A percentile compares a stretch with the other conserved stretches of the same genome.
phyloP scores from a whole-genome alignment of 2,329 filamentous ascomycete species.

The Fusarium sp. region DNA sequence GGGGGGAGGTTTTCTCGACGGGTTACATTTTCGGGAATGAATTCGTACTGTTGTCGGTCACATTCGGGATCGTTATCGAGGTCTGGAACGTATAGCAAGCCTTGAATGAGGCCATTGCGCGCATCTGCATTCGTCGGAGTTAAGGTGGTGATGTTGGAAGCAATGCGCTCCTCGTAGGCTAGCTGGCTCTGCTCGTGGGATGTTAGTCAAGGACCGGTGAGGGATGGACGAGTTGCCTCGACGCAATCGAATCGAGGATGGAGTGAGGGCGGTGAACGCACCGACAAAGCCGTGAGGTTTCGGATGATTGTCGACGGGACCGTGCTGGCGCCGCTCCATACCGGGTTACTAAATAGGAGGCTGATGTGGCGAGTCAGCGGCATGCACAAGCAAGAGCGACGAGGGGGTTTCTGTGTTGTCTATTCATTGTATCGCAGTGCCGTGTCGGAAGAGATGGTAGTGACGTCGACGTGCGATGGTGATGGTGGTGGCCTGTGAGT shows the following conservation, averaged over 20 bases:
- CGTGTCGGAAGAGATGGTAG: neutral
- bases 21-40: conserved; percentile 83
- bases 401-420: conserved; percentile 13
- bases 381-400: conserved; percentile 12
- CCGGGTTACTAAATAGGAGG: conserved; percentile 74
- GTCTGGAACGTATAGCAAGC: conserved; percentile 88
- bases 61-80: conserved; percentile 74
- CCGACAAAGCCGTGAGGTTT: conserved; percentile 71
- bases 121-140: conserved; percentile 76
- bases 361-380: conserved; percentile 54
- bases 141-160: conserved; percentile 80
- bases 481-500: conserved; percentile 7
- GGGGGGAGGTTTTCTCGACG: conserved; percentile 78
- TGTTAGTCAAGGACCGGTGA: conserved; percentile 35
- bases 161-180: conserved; percentile 67
- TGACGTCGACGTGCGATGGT: conserved; percentile 9
- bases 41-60: conserved; percentile 72
- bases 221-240: conserved; percentile 3
- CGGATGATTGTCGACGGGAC: conserved; percentile 69
- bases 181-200: conserved; percentile 58
- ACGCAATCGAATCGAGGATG: neutral
- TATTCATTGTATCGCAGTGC: neutral
- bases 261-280: conserved; percentile 54
- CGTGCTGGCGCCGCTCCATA: conserved; percentile 65
- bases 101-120: conserved; percentile 76